phyloP scores from a whole-genome alignment of 306 rosid genomes.

The Sechiopsis laciniata region DNA sequence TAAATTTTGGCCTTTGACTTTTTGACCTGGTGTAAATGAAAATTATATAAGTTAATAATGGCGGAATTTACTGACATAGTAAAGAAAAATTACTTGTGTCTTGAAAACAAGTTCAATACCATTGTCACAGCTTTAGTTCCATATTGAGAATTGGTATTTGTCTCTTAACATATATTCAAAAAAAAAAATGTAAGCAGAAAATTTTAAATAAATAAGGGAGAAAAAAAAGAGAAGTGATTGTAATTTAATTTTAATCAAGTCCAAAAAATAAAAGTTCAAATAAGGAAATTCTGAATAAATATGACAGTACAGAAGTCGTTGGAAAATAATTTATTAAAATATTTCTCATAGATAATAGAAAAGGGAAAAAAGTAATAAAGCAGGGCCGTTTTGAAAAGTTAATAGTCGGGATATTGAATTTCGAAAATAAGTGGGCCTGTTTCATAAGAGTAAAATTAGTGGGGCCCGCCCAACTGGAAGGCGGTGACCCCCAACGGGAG shows the following conservation, averaged over 20 bases:
- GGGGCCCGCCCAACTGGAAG: not conserved
- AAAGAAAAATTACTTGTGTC: not conserved
- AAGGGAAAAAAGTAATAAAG: no score
- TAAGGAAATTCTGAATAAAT: not conserved
- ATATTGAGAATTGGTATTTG: no score
- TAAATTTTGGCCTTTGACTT: not conserved
- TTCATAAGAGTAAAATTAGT: not conserved
- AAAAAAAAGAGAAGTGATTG: not conserved
- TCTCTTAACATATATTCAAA: no score
- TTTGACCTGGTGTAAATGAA: not conserved
- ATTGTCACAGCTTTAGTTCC: no score
- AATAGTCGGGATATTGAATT: not conserved
- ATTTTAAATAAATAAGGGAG: not conserved
- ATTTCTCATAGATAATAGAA: not conserved
- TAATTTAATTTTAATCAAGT: not conserved
- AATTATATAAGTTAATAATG: not conserved
- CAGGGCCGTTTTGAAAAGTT: not conserved
- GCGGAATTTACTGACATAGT: not conserved
- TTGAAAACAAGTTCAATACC: no score
- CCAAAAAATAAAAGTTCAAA: not conserved
- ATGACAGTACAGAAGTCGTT: not conserved
- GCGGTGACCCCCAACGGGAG: not conserved
- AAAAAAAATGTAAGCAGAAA: no score
- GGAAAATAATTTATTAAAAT: not conserved
- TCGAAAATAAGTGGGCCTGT: not conserved